Percentiles rank a stretch among this genome's conserved stretches.
Evolutionary conservation across 108 stramenopile species (phyloP).

Genomic region (Pinguiococcus pyrenoidosus): DNA sequence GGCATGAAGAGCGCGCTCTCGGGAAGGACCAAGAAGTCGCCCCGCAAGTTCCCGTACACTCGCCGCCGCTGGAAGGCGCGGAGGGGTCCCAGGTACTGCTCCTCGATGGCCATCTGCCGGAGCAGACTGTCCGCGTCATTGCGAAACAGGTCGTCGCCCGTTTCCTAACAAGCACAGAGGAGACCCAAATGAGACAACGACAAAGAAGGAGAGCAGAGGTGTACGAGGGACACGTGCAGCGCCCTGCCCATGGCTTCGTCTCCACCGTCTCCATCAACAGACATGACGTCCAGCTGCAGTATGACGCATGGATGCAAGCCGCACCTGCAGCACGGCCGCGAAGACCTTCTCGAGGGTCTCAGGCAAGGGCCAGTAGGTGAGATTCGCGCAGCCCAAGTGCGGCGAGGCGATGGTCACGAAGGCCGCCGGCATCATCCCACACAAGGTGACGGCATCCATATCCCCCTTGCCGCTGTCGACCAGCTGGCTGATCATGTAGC

Average conservation of each 20-base stretch:
- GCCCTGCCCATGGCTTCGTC: too few species aligned
- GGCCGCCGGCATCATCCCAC: neutral
- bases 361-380: conserved; percentile 26
- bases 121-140: too few species aligned
- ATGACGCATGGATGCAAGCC: too few species aligned
- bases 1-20: conserved; percentile 23
- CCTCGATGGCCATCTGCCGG: conserved; percentile 23
- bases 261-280: too few species aligned
- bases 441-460: neutral
- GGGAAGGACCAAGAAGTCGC: conserved; percentile 29
- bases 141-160: too few species aligned
- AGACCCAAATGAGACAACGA: too few species aligned
- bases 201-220: too few species aligned
- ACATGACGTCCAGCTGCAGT: too few species aligned
- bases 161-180: too few species aligned
- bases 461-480: conserved; percentile 1
- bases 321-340: too few species aligned
- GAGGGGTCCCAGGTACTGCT: conserved; percentile 23
- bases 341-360: conserved; percentile 7
- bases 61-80: conserved; percentile 21
- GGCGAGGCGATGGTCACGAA: conserved; percentile 26
- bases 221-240: too few species aligned
- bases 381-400: conserved; percentile 28
- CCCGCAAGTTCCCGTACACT: conserved; percentile 28
- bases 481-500: conserved; percentile 20